These are phyloP conservation scores for Suhomyces pyralidae DNA, from an alignment of 805 yeast species.

Conservation along the genomic window DNA sequence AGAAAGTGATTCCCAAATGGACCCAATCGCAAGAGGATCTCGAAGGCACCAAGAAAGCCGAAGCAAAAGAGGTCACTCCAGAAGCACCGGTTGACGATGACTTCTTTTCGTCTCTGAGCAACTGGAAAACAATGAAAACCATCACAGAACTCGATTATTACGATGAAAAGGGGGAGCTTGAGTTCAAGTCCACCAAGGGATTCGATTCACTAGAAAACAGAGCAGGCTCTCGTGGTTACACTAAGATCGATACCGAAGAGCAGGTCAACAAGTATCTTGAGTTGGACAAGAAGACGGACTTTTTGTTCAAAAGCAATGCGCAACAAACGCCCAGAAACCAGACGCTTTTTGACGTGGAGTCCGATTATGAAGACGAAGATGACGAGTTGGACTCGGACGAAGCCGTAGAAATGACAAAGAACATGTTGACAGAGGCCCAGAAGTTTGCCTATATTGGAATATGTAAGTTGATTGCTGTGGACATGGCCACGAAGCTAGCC, in stretches of 20 bases:
- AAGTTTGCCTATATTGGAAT: constrained; percentile 90
- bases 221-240: constrained; percentile 66
- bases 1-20: constrained; percentile 3
- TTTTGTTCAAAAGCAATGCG: constrained; percentile 35
- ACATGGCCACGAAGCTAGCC: constrained; percentile 80
- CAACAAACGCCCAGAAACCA: constrained; percentile 15
- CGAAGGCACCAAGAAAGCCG: neutral
- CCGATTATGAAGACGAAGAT: constrained; percentile 29
- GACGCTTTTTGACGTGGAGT: constrained; percentile 18
- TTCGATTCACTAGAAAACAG: constrained; percentile 30
- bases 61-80: neutral
- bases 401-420: constrained; percentile 76
- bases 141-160: constrained; percentile 75
- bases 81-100: constrained; percentile 5
- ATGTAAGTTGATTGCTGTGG: constrained; percentile 68
- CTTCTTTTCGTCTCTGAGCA: constrained; percentile 40
- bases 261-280: constrained; percentile 70
- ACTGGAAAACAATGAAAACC: constrained; percentile 87
- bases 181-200: constrained; percentile 30
- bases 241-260: constrained; percentile 82
- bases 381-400: constrained; percentile 49
- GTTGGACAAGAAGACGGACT: constrained; percentile 52
- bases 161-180: constrained; percentile 71
- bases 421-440: constrained; percentile 77
- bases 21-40: neutral